These are phyloP conservation scores for Glarea lozoyensis DNA, from an alignment of 495 filamentous ascomycete species.

Conservation along the genomic window DNA sequence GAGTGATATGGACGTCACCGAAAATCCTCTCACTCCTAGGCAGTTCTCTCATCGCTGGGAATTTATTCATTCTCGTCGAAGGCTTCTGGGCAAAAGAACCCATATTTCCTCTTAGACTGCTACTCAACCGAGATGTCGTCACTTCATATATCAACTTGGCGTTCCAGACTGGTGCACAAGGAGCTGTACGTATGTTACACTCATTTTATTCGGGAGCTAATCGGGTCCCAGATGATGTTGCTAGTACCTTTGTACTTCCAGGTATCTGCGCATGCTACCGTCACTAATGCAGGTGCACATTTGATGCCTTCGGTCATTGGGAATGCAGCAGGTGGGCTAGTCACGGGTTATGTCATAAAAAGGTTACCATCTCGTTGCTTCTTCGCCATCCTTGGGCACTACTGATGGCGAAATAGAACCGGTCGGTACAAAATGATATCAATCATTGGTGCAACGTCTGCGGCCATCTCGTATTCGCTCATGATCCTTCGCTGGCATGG, in stretches of 20 bases:
- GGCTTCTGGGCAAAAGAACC: conserved; percentile 47
- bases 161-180: conserved; percentile 24
- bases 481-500: conserved; percentile 55
- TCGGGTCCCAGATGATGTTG: conserved; percentile 45
- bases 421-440: conserved; percentile 50
- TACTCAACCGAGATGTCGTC: conserved; percentile 42
- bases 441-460: conserved; percentile 39
- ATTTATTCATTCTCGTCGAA: conserved; percentile 43
- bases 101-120: conserved; percentile 52
- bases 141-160: conserved; percentile 43
- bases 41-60: conserved; percentile 24
- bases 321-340: conserved; percentile 53
- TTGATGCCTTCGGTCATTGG: conserved; percentile 57
- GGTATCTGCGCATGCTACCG: conserved; percentile 45
- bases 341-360: conserved; percentile 47
- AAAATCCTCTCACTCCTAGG: conserved; percentile 29
- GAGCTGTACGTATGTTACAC: conserved; percentile 38
- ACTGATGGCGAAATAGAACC: conserved; percentile 22
- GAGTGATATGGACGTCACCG: conserved; percentile 47
- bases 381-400: conserved; percentile 38
- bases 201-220: conserved; percentile 38
- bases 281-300: conserved; percentile 50
- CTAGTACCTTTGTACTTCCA: conserved; percentile 65
- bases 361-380: conserved; percentile 18
- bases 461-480: conserved; percentile 42